Percentiles rank a stretch among this genome's conserved stretches.
Evolutionary conservation across 495 filamentous ascomycete species (phyloP).

Genomic region (Daldinia decipiens): DNA sequence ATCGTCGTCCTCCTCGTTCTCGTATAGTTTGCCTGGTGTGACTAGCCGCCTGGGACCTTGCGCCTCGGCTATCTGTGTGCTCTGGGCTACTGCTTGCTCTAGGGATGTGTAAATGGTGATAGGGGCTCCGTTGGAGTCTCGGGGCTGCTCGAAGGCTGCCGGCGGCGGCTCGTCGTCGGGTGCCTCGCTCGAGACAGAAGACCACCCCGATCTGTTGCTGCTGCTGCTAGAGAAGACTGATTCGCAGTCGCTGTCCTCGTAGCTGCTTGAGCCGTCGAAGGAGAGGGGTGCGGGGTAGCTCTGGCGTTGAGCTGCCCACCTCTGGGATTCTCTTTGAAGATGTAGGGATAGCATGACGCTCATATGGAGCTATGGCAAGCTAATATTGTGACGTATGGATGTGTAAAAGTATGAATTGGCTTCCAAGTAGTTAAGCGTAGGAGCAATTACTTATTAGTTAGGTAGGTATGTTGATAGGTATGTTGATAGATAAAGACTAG

Average conservation of each 20-base stretch:
- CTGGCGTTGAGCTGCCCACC: slow-evolving; percentile 41
- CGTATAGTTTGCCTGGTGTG: slow-evolving; percentile 49
- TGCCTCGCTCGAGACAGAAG: slow-evolving; percentile 44
- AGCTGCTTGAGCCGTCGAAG: slow-evolving; percentile 15
- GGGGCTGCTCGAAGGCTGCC: slow-evolving; percentile 33
- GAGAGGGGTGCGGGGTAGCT: slow-evolving; percentile 40
- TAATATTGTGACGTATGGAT: slow-evolving; percentile 23
- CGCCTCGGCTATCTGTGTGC: slow-evolving; percentile 27
- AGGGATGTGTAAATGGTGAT: slow-evolving; percentile 46
- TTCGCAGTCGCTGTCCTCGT: slow-evolving; percentile 31
- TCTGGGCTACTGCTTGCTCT: slow-evolving; percentile 46
- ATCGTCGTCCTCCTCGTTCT: slow-evolving; percentile 52
- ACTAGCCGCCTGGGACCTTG: slow-evolving; percentile 39
- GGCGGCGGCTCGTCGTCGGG: slow-evolving; percentile 39
- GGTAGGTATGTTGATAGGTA: too few species aligned
- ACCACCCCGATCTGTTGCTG: slow-evolving; percentile 33
- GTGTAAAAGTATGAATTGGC: slow-evolving; percentile 21
- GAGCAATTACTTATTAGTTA: slow-evolving; percentile 8
- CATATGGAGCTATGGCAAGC: background rate
- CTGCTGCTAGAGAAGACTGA: slow-evolving; percentile 34
- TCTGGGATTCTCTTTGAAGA: slow-evolving; percentile 32
- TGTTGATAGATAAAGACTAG: slow-evolving; percentile 16
- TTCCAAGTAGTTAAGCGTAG: slow-evolving; percentile 7
- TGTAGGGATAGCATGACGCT: slow-evolving; percentile 34
- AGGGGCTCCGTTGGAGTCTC: slow-evolving; percentile 44